Evolutionary conservation across 495 filamentous ascomycete species (phyloP).

Genomic region (Wilcoxina mikolae): DNA sequence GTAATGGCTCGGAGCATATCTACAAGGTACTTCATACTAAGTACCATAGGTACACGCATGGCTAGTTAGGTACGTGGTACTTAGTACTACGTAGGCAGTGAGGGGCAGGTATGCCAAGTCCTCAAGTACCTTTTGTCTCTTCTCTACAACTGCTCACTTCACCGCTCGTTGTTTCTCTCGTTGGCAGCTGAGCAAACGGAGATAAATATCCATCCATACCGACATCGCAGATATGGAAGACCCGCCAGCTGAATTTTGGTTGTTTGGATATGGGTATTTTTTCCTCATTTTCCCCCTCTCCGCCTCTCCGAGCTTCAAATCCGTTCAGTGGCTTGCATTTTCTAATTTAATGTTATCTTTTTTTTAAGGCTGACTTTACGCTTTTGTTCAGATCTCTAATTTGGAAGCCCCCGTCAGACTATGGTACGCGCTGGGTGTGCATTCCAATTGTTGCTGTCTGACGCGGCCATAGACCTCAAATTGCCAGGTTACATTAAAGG

Average conservation of each 20-base stretch:
- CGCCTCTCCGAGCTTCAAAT: no score
- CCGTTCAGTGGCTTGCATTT: constrained; percentile 20
- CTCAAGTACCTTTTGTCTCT: no score
- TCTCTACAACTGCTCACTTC: no score
- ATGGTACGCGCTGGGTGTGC: constrained; percentile 49
- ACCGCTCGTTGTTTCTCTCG: not conserved
- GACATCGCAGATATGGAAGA: no score
- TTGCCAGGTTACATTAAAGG: constrained; percentile 71
- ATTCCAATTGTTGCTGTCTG: no score
- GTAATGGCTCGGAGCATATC: no score
- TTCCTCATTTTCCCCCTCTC: no score
- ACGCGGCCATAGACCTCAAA: constrained; percentile 49
- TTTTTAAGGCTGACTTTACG: constrained; percentile 16
- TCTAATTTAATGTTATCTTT: constrained; percentile 1
- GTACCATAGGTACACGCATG: no score
- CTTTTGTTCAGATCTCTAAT: constrained; percentile 60
- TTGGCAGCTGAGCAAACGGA: not conserved
- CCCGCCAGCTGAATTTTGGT: constrained; percentile 60
- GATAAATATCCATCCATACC: not conserved
- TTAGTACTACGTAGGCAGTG: no score
- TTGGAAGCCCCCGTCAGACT: constrained; percentile 96
- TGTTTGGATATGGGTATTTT: constrained; percentile 91
- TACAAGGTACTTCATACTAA: no score
- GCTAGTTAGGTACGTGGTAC: no score
- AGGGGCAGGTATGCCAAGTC: no score